Evolutionary conservation across 768 basidiomycete genomes (phyloP), one percentile per base, ranked within the genome.

Genomic region (Rhizopogon vesiculosus): DNA sequence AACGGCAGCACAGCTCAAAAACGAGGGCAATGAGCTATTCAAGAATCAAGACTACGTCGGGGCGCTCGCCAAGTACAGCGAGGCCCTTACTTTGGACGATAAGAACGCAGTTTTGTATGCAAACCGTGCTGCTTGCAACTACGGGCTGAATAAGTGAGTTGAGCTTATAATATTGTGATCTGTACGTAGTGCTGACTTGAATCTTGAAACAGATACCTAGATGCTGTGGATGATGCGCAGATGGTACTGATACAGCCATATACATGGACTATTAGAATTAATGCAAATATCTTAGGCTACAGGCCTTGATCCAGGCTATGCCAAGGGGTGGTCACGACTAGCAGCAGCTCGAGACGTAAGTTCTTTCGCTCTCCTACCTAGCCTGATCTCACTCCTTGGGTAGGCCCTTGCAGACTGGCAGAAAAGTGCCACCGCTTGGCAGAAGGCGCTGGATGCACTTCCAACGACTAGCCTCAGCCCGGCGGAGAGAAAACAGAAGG

Each of bases 21-120:
- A 61, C 1, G 64, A 75, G 59, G 79, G 75, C 19, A 81, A 81
- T 57, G 67, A 64, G 7, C 62, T 74, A 7, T 72, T 73, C 56
- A 58, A 60, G 13, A 62, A 69, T 49, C 64, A 70, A 25, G 58
- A 74, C 22, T 75, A 71, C 56, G 50, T 54, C 19, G 68, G 61
- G 10, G 78, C 77, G 5, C 67, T 71, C 45, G 48, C 63, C 10
- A 78, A 76, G 53, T 80, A 77, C 58, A 66, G 73, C 2, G 67
- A 73, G 51, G 78, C 78, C 15, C 76, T 80, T 60, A 64, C 66
- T 45, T 62, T 68, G 52, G 69, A 74, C 42, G 68, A 68, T 10
- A 61, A 63, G n/a, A 76, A 76, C 60, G 72, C 76, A 1, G 62
- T 80, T 8, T 62, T 78, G n/a, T 76, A 72, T 58, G 70, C 73